Evolutionary conservation across 495 filamentous ascomycete genomes (phyloP), one percentile per base, ranked within the genome.

Genomic region (Aspergillus homomorphus): DNA sequence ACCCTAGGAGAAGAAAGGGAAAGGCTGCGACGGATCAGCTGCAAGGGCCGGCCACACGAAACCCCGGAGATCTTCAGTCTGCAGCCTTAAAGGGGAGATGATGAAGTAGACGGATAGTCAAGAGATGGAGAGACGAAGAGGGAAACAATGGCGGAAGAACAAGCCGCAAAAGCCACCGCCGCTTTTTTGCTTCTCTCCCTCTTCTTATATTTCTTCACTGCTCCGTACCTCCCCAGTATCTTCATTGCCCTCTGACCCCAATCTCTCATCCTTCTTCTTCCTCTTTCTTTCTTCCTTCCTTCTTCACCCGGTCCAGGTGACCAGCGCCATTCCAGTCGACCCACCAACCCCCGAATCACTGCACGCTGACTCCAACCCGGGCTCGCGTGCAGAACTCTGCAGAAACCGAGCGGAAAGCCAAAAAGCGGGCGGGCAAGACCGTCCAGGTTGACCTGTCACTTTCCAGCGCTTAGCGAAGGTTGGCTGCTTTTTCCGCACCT

Each of bases 31-130:
- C 43, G 57, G 26, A 59, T 38, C 41, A 41, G 50, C 57, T 59
- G 57, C 57, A 59, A 59, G 57, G 56, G 57, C 57, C 45, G 12
- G 22, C 22, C 6, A 16, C 7, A 51, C 24, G 48, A 30, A 24
- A 30, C 14, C 16, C 48, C 48, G 48, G 48, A 24, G 48, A 51
- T 51, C 48, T 51, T 28, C 48, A 51, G 23, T 23, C 48, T 51
- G 48, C 48, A 51, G 48, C 48, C 45, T 46, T 51, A 54, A 54
- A 28, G 49, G 24, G n/a, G n/a, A n/a, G n/a, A n/a, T n/a, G n/a
- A n/a, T n/a, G n/a, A 19, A 18, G 18, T 16, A n/a, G n/a, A n/a
- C n/a, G 26, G 26, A 28, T 50, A 26, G 46, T 50, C 46, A 46
- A 46, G 0, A 46, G 8, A 9, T 46, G 16, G 8, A 4, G 26